phyloP scores from a whole-genome alignment of 2,329 filamentous ascomycete species.

The Cercospora sp. region DNA sequence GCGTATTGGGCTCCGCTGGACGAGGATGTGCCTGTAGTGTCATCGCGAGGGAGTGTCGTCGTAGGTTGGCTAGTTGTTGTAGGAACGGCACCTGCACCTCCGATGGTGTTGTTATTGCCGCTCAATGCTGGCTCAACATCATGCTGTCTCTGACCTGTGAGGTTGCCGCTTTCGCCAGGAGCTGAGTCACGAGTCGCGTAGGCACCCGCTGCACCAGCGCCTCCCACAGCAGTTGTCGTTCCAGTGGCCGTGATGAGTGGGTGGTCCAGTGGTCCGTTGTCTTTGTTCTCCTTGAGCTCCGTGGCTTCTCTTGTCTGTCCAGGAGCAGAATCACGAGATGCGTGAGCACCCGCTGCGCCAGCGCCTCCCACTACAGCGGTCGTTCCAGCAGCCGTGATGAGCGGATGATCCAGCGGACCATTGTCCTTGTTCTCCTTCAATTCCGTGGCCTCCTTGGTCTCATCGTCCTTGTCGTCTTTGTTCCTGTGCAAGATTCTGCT shows the following conservation, averaged over 20 bases:
- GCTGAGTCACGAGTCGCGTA: neutral
- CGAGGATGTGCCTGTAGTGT: neutral
- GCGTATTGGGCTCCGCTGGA: neutral
- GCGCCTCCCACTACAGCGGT: neutral
- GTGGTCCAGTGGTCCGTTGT: conserved; percentile 10
- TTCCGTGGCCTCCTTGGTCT: neutral
- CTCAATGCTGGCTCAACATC: conserved; percentile 1
- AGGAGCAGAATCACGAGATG: neutral
- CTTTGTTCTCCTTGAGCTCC: neutral
- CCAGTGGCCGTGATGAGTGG: conserved; percentile 1
- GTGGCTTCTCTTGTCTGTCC: neutral
- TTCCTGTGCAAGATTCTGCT: conserved; percentile 34
- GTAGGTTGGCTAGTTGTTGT: neutral
- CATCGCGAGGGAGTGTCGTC: neutral
- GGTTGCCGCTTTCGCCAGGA: neutral
- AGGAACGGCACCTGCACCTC: neutral
- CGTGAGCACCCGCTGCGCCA: neutral
- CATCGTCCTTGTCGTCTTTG: conserved; percentile 27
- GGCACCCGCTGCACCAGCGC: neutral
- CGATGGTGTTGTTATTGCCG: conserved; percentile 2
- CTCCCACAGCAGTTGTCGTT: neutral
- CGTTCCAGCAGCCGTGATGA: conserved; percentile 3
- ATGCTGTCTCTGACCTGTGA: neutral
- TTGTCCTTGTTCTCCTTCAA: conserved; percentile 11
- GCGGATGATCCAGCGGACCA: conserved; percentile 11